Conservation (phyloP, 2,329 filamentous ascomycete genomes). For the Penicillium verrucosum region DNA sequence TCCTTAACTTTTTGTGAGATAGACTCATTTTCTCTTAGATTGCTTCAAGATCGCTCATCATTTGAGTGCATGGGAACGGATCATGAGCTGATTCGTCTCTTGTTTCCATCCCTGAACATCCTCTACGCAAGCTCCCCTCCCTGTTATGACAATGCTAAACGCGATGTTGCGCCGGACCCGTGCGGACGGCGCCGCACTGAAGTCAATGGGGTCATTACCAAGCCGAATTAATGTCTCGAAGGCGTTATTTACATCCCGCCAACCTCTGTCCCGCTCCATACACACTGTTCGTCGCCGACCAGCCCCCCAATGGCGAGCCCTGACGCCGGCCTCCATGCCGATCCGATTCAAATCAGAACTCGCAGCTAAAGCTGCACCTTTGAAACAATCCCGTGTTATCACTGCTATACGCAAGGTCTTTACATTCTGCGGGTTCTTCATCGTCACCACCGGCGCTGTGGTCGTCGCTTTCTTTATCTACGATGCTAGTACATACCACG, state of each 20-base stretch:
- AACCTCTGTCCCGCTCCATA: slow-evolving; percentile 19
- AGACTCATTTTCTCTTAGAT: slow-evolving; percentile 1
- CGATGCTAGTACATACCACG: slow-evolving; percentile 86
- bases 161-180: slow-evolving; percentile 32
- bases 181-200: slow-evolving; percentile 27
- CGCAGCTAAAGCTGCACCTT: slow-evolving; percentile 20
- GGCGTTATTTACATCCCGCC: slow-evolving; percentile 6
- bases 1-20: neutral
- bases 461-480: slow-evolving; percentile 88
- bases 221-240: slow-evolving; percentile 20
- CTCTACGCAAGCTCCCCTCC: slow-evolving; percentile 9
- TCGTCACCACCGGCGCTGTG: slow-evolving; percentile 65
- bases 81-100: slow-evolving; percentile 8
- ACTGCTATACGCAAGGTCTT: slow-evolving; percentile 66
- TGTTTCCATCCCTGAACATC: slow-evolving; percentile 10
- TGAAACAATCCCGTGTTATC: slow-evolving; percentile 33
- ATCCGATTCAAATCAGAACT: slow-evolving; percentile 35
- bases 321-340: slow-evolving; percentile 22
- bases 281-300: slow-evolving; percentile 23
- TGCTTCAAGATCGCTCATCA: neutral
- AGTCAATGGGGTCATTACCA: slow-evolving; percentile 25
- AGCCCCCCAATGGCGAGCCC: slow-evolving; percentile 19
- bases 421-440: slow-evolving; percentile 70
- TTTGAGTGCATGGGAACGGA: slow-evolving; percentile 6
- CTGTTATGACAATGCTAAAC: slow-evolving; percentile 26